phyloP scores from a whole-genome alignment of 306 rosid genomes.

The Glycine latifolia region DNA sequence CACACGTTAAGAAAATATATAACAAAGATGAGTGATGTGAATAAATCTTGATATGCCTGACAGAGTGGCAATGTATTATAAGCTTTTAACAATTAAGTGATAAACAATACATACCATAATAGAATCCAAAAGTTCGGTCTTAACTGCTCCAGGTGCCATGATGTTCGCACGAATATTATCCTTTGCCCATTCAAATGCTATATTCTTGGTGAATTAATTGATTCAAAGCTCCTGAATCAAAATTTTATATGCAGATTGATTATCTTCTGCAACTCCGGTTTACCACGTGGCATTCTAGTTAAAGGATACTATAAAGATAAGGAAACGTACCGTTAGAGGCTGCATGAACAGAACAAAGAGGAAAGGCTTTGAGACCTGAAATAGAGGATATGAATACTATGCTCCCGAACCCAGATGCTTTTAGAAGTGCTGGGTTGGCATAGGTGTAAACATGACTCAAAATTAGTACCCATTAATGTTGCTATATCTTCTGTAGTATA shows the following conservation, averaged over 20 bases:
- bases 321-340: conserved; percentile 65
- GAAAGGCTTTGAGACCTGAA: conserved; percentile 43
- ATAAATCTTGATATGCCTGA: too few species aligned
- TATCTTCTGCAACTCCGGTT: not conserved
- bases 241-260: not conserved
- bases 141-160: too few species aligned
- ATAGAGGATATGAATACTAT: conserved; percentile 50
- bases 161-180: too few species aligned
- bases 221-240: conserved; percentile 55
- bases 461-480: conserved; percentile 41
- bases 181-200: too few species aligned
- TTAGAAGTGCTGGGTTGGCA: conserved; percentile 54
- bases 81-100: too few species aligned
- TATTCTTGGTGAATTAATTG: conserved; percentile 64
- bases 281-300: not conserved
- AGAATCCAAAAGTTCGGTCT: too few species aligned
- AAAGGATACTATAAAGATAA: not conserved
- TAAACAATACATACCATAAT: too few species aligned
- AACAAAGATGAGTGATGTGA: too few species aligned
- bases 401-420: conserved; percentile 47
- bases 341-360: conserved; percentile 53
- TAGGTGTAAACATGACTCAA: conserved; percentile 48
- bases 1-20: too few species aligned
- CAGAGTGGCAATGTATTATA: too few species aligned
- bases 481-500: conserved; percentile 38